Evolutionary conservation across 768 basidiomycete genomes (phyloP).

Genomic region (Hygrocybe coccinea): DNA sequence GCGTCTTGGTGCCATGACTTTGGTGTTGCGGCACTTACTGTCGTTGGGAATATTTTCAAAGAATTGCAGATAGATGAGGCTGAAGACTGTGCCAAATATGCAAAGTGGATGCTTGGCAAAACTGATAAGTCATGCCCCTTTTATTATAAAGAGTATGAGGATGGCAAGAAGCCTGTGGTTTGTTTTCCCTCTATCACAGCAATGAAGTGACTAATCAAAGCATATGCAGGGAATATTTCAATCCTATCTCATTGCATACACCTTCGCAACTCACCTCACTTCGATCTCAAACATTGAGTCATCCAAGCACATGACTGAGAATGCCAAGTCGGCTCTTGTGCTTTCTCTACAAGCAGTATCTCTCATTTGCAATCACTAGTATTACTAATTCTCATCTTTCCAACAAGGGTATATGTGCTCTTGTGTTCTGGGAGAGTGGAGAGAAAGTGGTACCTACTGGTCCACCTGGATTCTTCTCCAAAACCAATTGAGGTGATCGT

Average conservation of each 20-base stretch:
- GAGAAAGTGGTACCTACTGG: not conserved
- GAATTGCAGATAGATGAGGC: not conserved
- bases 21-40: not conserved
- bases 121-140: not conserved
- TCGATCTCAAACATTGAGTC: not conserved
- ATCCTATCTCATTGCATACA: not conserved
- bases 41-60: not conserved
- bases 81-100: not conserved
- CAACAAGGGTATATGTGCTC: not conserved
- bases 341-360: not conserved
- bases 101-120: not conserved
- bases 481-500: not conserved
- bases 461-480: not conserved
- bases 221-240: not conserved
- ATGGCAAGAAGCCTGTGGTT: not conserved
- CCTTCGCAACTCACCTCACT: not conserved
- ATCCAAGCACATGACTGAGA: not conserved
- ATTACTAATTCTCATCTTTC: not conserved
- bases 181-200: not conserved
- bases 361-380: not conserved
- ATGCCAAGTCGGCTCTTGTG: not conserved
- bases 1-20: not conserved
- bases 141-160: not conserved
- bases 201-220: not conserved
- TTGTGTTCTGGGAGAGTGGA: not conserved